A percentile compares a stretch with the other conserved stretches of the same genome.
phyloP scores from a whole-genome alignment of 1,284 basidiomycete species.

The Sporisorium graminicola region DNA sequence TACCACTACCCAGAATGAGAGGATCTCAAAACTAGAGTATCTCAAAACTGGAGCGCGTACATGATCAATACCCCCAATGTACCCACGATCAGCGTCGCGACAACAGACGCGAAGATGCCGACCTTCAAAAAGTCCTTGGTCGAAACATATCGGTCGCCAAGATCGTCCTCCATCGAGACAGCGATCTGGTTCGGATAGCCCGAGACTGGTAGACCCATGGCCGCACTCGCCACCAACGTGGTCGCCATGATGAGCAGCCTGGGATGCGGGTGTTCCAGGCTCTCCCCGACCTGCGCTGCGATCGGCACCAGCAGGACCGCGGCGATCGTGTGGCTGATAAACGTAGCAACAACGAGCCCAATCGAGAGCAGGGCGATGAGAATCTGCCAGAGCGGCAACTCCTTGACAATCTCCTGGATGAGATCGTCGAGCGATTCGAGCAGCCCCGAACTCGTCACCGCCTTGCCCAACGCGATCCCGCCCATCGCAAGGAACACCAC shows the following conservation, averaged over 20 bases:
- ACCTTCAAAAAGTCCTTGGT: slow-evolving; percentile 87
- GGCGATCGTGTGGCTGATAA: slow-evolving; percentile 76
- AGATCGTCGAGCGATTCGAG: slow-evolving; percentile 73
- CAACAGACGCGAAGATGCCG: slow-evolving; percentile 88
- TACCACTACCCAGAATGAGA: not conserved
- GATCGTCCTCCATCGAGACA: slow-evolving; percentile 91
- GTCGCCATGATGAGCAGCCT: slow-evolving; percentile 73
- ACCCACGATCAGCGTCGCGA: slow-evolving; percentile 77
- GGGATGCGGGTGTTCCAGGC: slow-evolving; percentile 72
- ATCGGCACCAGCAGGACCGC: slow-evolving; percentile 96
- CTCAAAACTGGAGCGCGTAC: slow-evolving; percentile 50
- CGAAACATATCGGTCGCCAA: slow-evolving; percentile 78
- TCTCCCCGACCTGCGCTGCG: slow-evolving; percentile 87
- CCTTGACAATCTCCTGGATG: slow-evolving; percentile 80
- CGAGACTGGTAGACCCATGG: slow-evolving; percentile 98
- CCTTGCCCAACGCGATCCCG: slow-evolving; percentile 94
- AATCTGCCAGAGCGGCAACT: slow-evolving; percentile 82
- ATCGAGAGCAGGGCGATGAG: slow-evolving; percentile 85
- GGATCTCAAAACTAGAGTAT: not conserved
- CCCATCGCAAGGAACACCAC: slow-evolving; percentile 79
- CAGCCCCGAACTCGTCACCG: slow-evolving; percentile 89
- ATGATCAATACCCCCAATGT: slow-evolving; percentile 65
- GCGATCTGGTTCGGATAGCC: slow-evolving; percentile 85
- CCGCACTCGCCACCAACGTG: slow-evolving; percentile 89
- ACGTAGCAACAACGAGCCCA: slow-evolving; percentile 80